phyloP scores from a whole-genome alignment of 805 yeast genomes.

The Monosporozyma yasuniensis region DNA sequence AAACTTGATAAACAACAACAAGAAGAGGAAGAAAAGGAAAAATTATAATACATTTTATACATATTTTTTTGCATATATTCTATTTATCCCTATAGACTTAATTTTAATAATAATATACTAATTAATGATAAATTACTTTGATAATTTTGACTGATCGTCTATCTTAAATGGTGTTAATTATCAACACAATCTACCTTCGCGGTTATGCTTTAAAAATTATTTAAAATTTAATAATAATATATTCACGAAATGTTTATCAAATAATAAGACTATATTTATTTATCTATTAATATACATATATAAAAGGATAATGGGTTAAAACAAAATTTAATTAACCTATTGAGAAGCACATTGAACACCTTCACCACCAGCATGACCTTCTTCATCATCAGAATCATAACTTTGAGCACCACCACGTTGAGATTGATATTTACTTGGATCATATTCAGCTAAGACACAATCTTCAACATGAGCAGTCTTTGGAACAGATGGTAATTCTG shows the following conservation, averaged over 20 bases:
- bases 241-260: neutral
- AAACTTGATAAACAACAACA: neutral
- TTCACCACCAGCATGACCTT: constrained; percentile 32
- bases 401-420: constrained; percentile 31
- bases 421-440: constrained; percentile 48
- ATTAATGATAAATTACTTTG: too few relatives aligned
- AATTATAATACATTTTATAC: neutral
- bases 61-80: too few relatives aligned
- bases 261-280: neutral
- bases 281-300: neutral
- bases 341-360: constrained; percentile 80
- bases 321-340: constrained; percentile 28
- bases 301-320: neutral
- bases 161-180: too few relatives aligned
- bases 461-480: constrained; percentile 72
- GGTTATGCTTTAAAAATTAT: too few relatives aligned
- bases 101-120: too few relatives aligned
- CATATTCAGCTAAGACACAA: constrained; percentile 59
- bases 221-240: too few relatives aligned
- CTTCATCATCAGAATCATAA: constrained; percentile 53
- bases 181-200: too few relatives aligned
- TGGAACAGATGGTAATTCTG: constrained; percentile 46
- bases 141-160: too few relatives aligned
- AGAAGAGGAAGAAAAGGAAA: neutral
- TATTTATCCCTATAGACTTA: too few relatives aligned